Base-by-base conservation (phyloP, 805 yeast genomes). In the Torulaspora delbrueckii region DNA sequence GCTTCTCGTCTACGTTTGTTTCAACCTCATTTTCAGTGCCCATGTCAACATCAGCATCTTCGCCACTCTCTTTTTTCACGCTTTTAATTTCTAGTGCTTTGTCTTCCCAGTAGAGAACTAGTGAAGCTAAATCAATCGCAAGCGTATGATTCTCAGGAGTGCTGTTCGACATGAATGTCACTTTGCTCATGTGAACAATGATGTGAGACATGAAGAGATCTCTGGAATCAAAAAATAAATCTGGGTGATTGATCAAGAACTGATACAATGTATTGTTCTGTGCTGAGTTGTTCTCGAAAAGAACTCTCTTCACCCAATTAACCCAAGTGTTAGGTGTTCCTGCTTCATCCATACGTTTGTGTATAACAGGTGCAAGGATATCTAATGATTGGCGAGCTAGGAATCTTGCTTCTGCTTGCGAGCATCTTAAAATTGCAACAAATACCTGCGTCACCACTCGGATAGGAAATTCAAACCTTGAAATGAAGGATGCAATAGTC, bases 221-320 rank as follows among this genome's bases (percentile, higher is more conserved):
- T 45, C 98, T 75, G 12, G 91, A 90, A 43, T 80, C 81, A 59
- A 78, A 91, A 65, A 93, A 93, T 42, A 88, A 68, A 47, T 84
- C 91, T 0, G 95, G 79, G 55, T 93, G 95, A 41, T 82, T 84
- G 27, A 87, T 87, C 64, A 93, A 79, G 56, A 91, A 88, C 59
- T 88, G 95, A 55, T 88, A 93, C 9, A 93, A 85, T 48, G 86
- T 85, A 49, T 86, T 70, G 31, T 90, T 96, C 58, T 88, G 96
- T 2, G 83, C 79, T 3, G 88, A 89, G 57, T 81, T 88, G 58
- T 89, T 95, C 60, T 95, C 98, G 2, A 90, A 82, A 10, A 93
- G 72, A 1, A 91, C 93, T 42, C 97, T 75, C 53, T 97, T 81
- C 0, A 96, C 96, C 90, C 96, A 89, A 54, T 86, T 90, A 42